Percentiles rank a stretch among this genome's conserved stretches.
Evolutionary conservation across 192 early-diverging fungal genomes (phyloP).

Genomic region (Coemansia guatemalensis): DNA sequence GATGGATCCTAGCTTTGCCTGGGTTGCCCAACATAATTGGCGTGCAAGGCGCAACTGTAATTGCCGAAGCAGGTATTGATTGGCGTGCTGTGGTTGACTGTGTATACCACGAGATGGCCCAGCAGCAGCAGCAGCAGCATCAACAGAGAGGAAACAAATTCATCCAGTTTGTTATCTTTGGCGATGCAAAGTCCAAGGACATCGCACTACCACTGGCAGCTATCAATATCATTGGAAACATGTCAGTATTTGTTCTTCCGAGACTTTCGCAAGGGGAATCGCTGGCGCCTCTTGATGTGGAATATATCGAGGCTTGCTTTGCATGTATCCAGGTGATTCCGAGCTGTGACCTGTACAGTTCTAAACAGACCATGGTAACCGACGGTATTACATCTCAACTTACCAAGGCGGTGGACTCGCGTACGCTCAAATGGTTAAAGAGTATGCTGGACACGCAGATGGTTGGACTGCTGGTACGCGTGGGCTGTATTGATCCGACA

Average conservation of each 20-base stretch:
- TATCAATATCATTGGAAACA: constrained; percentile 41
- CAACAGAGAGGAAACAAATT: not conserved
- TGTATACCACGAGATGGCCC: constrained; percentile 10
- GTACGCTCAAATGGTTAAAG: constrained; percentile 44
- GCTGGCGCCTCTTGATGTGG: constrained; percentile 10
- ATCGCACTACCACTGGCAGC: constrained; percentile 22
- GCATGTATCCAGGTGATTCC: constrained; percentile 35
- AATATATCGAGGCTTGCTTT: constrained; percentile 30
- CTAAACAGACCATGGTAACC: not conserved
- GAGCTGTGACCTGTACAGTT: constrained; percentile 31
- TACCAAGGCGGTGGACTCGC: constrained; percentile 18
- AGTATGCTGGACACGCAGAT: constrained; percentile 25
- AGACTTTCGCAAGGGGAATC: constrained; percentile 22
- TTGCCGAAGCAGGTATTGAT: constrained; percentile 19
- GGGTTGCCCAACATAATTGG: constrained; percentile 44
- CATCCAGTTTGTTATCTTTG: constrained; percentile 11
- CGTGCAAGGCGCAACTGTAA: constrained; percentile 23
- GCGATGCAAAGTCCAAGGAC: not conserved
- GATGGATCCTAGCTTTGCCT: constrained; percentile 33
- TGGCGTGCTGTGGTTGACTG: constrained; percentile 17
- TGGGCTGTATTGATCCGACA: constrained; percentile 21
- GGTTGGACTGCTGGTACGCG: constrained; percentile 32
- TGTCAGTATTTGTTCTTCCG: constrained; percentile 42
- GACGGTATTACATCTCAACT: constrained; percentile 5
- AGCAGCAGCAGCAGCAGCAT: constrained; percentile 11